phyloP scores from a whole-genome alignment of 1,139 yeast genomes.

The Kurtzmaniella quercitrusa region DNA sequence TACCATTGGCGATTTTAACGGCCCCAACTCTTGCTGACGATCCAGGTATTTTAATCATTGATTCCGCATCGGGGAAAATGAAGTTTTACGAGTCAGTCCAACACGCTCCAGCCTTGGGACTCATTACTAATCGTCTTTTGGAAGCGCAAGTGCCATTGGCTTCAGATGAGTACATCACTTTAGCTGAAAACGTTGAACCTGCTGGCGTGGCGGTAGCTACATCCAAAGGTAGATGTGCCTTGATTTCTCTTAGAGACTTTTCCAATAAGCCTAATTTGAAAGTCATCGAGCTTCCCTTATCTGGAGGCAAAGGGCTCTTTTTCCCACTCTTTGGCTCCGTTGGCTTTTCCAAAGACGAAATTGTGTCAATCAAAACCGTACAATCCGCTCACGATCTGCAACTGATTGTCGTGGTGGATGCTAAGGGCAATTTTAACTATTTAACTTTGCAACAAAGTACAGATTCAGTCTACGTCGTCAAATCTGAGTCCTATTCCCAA shows the following conservation, averaged over 20 bases:
- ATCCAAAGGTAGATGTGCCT: constrained; percentile 61
- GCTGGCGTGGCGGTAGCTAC: constrained; percentile 74
- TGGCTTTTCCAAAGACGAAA: constrained; percentile 27
- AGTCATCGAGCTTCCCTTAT: constrained; percentile 28
- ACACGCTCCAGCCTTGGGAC: constrained; percentile 65
- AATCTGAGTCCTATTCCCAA: constrained; percentile 24
- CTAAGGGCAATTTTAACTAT: constrained; percentile 36
- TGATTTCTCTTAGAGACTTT: constrained; percentile 63
- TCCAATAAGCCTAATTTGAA: constrained; percentile 58
- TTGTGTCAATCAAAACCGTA: constrained; percentile 61
- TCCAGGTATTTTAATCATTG: constrained; percentile 66
- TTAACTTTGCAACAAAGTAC: constrained; percentile 23
- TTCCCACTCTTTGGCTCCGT: constrained; percentile 4
- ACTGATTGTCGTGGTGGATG: constrained; percentile 43
- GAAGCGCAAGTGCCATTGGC: constrained; percentile 37
- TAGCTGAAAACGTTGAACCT: constrained; percentile 65
- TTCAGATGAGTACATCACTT: constrained; percentile 53
- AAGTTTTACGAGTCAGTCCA: constrained; percentile 66
- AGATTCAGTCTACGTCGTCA: constrained; percentile 27
- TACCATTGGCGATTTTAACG: constrained; percentile 61
- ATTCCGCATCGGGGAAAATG: constrained; percentile 51
- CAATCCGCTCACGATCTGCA: constrained; percentile 43
- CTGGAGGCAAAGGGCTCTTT: constrained; percentile 12
- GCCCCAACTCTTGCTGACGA: constrained; percentile 57
- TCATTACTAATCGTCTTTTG: constrained; percentile 41